These are phyloP conservation scores for Tricholoma bakamatsutake DNA, from an alignment of 768 basidiomycete species.

Conservation along the genomic window DNA sequence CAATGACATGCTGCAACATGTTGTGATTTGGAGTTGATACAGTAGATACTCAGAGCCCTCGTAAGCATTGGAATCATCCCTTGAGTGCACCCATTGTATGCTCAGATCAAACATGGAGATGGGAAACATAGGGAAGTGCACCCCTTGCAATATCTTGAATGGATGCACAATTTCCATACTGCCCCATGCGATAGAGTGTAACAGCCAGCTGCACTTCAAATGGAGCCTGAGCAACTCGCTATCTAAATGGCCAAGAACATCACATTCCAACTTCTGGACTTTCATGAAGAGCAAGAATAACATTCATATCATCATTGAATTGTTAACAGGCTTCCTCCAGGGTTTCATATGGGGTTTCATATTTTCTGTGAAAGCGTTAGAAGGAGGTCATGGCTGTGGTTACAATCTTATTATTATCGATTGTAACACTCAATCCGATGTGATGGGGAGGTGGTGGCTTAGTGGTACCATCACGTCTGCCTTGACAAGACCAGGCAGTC, in stretches of 20 bases:
- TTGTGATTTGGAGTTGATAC: constrained; percentile 19
- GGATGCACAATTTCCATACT: background rate
- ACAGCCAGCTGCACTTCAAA: no score
- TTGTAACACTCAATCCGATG: no score
- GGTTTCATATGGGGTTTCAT: background rate
- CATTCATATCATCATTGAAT: constrained; percentile 8
- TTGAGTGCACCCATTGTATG: constrained; percentile 29
- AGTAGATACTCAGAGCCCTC: constrained; percentile 21
- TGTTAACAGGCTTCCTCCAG: constrained; percentile 10
- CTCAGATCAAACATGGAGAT: constrained; percentile 23
- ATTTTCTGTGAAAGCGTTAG: no score
- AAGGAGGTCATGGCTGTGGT: no score
- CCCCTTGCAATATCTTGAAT: background rate
- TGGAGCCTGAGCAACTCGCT: background rate
- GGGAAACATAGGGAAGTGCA: constrained; percentile 16
- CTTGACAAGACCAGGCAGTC: no score
- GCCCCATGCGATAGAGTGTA: background rate
- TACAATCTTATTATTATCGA: no score
- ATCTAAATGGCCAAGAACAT: no score
- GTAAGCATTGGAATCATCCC: constrained; percentile 17
- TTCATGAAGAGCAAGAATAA: constrained; percentile 6
- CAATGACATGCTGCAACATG: constrained; percentile 23
- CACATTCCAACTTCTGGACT: no score
- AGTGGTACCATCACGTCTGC: no score
- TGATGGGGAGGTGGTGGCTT: no score